Evolutionary conservation across 371 early-diverging fungal genomes (phyloP), one percentile per base, ranked within the genome.

Genomic region (Lichtheimia corymbifera): DNA sequence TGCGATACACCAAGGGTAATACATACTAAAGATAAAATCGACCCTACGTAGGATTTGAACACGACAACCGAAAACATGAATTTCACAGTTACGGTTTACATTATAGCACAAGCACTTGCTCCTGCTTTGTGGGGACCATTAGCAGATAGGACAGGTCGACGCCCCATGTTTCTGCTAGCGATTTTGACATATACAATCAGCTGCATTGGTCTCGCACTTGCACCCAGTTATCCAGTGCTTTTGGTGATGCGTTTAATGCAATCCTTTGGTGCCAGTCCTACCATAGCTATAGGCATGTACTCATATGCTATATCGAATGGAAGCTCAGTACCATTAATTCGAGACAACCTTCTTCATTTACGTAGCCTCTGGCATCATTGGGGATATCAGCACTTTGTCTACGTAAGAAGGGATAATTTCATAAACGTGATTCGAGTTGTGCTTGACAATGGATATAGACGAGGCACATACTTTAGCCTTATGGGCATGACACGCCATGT

Each of bases 181-280:
- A 68, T 84, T 69, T 27, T 80, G 20, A 69, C 84, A n/a, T 85
- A 73, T 61, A 73, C 72, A 15, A 69, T 71, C 7, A 83, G 81
- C 4, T 80, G 82, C 52, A 61, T 88, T 15, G 82, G 83, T 28
- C 75, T 80, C 4, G 84, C 86, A 12, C 55, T 83, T 40, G 73
- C 83, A 7, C 65, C 58, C 13, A 74, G 56, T 35, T 72, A 81
- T 50, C 62, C 72, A n/a, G 69, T 77, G 47, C 71, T 88, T 43
- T 66, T 87, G 50, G 70, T 71, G 12, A 74, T 82, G 64, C 83
- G 88, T 2, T 65, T 83, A 27, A 64, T 88, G 28, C 88, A 88
- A 61, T 72, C 85, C 1, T 78, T 77, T 13, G 86, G 86, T 0
- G 62, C 82, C 4, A 80, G 83, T 35, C 81, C 88, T 1, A 83